phyloP scores from a whole-genome alignment of 1,284 basidiomycete genomes.

The Rhodofomes roseus region DNA sequence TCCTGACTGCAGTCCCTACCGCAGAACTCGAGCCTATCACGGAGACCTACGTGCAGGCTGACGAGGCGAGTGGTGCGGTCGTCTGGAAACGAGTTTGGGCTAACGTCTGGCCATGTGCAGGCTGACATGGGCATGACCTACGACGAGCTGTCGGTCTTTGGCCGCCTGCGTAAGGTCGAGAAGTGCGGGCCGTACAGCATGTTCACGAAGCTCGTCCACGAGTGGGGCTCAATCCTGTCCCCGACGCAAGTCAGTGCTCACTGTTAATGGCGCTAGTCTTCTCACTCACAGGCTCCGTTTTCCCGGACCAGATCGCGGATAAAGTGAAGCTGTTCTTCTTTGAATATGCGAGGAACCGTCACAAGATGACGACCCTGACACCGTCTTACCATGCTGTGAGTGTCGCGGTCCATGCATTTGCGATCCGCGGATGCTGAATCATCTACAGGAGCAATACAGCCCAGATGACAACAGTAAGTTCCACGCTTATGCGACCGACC shows the following conservation, averaged over 20 bases:
- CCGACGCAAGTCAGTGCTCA: conserved; percentile 65
- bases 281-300: neutral
- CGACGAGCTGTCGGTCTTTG: conserved; percentile 93
- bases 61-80: conserved; percentile 62
- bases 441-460: conserved; percentile 81
- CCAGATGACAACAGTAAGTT: conserved; percentile 93
- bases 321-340: conserved; percentile 99
- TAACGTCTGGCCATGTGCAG: conserved; percentile 31
- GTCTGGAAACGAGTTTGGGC: neutral
- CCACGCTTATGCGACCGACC: neutral
- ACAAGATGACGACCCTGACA: conserved; percentile 99
- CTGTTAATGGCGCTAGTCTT: too few relatives aligned
- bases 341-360: conserved; percentile 93
- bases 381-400: conserved; percentile 93
- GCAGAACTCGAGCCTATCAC: conserved; percentile 97
- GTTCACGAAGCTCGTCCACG: conserved; percentile 90
- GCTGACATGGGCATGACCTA: conserved; percentile 99
- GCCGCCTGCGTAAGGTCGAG: conserved; percentile 90
- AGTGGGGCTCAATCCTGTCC: conserved; percentile 84
- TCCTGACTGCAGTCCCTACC: conserved; percentile 89
- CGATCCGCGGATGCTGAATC: neutral
- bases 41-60: conserved; percentile 90
- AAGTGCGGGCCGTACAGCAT: conserved; percentile 97
- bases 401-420: conserved; percentile 6
- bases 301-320: conserved; percentile 72